phyloP scores from a whole-genome alignment of 768 basidiomycete genomes.

The Amanita subjunquillea region DNA sequence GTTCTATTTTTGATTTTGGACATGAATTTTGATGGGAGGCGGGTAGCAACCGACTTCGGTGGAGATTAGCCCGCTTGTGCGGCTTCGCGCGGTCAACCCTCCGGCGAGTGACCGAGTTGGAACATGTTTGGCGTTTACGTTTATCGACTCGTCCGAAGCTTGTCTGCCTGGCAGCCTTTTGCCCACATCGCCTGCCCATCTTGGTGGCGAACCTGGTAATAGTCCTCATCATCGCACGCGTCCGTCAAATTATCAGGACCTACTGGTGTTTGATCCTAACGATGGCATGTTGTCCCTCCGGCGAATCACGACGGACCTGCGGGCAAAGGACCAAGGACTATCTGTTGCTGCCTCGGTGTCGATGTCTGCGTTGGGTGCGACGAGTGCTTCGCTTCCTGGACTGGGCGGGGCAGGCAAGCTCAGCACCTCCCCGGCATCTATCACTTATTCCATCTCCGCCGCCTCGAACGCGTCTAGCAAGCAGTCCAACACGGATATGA shows the following conservation, averaged over 20 bases:
- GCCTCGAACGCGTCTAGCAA: constrained; percentile 1
- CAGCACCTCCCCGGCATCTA: constrained; percentile 10
- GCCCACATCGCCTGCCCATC: constrained; percentile 7
- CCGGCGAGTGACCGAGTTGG: constrained; percentile 16
- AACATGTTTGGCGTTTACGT: constrained; percentile 45
- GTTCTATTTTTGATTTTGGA: neutral
- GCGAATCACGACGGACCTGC: constrained; percentile 37
- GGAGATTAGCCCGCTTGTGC: constrained; percentile 44
- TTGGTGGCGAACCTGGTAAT: constrained; percentile 12
- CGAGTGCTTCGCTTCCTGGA: constrained; percentile 55
- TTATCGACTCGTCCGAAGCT: constrained; percentile 30
- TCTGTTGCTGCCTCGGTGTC: constrained; percentile 18
- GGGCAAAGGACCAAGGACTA: constrained; percentile 14
- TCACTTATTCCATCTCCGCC: neutral
- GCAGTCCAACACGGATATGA: constrained; percentile 10
- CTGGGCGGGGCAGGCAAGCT: constrained; percentile 31
- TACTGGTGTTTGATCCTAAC: constrained; percentile 56
- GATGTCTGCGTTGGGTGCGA: constrained; percentile 22
- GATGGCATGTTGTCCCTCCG: constrained; percentile 47
- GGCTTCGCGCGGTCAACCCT: constrained; percentile 31
- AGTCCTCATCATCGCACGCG: constrained; percentile 20
- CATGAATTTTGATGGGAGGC: neutral
- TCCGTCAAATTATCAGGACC: constrained; percentile 47
- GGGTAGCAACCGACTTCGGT: constrained; percentile 40
- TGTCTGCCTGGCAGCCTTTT: constrained; percentile 29